Conservation (phyloP, 2,329 filamentous ascomycete genomes). For the Fusarium siculi region DNA sequence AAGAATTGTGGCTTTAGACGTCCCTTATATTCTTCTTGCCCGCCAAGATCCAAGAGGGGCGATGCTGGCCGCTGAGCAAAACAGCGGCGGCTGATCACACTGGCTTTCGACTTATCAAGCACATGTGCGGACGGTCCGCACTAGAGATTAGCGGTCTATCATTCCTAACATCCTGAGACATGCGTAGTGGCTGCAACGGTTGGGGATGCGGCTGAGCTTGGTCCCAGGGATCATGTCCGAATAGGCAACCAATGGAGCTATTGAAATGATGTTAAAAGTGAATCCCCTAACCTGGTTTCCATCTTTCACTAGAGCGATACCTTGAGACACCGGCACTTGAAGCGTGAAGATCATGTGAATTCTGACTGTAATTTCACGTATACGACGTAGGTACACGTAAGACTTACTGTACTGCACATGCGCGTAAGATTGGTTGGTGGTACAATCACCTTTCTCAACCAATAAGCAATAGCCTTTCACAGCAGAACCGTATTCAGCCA, state of each 20-base stretch:
- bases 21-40: neutral
- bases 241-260: neutral
- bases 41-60: neutral
- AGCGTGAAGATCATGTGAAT: neutral
- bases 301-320: no score
- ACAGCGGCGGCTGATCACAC: neutral
- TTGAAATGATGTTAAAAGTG: neutral
- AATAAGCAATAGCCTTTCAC: neutral
- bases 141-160: neutral
- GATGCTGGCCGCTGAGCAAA: neutral
- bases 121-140: neutral
- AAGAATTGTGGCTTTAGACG: neutral
- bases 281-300: neutral
- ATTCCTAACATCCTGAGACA: neutral
- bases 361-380: neutral
- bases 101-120: neutral
- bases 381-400: neutral
- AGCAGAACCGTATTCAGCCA: neutral
- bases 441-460: neutral
- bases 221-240: no score
- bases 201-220: neutral
- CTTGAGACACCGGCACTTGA: no score
- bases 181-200: slow-evolving; percentile 1
- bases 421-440: neutral
- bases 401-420: neutral